Evolutionary conservation across 768 basidiomycete genomes (phyloP).

Genomic region (Tricholoma hemisulphureum): DNA sequence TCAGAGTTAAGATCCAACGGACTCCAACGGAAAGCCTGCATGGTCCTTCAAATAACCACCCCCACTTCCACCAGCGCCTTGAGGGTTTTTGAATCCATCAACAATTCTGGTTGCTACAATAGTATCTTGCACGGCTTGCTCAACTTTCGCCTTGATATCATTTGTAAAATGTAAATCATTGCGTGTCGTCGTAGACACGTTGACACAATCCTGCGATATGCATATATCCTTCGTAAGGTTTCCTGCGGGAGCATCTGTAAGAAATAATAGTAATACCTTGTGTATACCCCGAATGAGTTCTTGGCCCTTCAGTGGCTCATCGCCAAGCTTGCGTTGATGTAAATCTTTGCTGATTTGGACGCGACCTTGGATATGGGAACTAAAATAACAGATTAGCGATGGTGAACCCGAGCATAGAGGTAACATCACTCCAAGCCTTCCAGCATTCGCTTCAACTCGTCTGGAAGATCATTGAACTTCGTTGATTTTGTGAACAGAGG

Average conservation of each 20-base stretch:
- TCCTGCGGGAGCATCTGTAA: neutral
- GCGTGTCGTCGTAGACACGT: slow-evolving; percentile 59
- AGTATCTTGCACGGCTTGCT: slow-evolving; percentile 77
- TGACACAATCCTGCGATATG: slow-evolving; percentile 57
- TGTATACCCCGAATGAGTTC: slow-evolving; percentile 65
- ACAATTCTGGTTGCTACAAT: slow-evolving; percentile 75
- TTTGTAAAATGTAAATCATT: slow-evolving; percentile 64
- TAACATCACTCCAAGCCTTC: slow-evolving; percentile 68
- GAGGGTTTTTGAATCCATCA: slow-evolving; percentile 75
- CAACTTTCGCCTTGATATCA: slow-evolving; percentile 72
- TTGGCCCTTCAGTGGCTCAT: slow-evolving; percentile 71
- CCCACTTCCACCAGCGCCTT: slow-evolving; percentile 42
- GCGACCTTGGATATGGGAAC: slow-evolving; percentile 71
- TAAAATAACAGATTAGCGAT: slow-evolving; percentile 24
- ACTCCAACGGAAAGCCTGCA: slow-evolving; percentile 83
- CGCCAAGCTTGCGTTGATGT: slow-evolving; percentile 71
- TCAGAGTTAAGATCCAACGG: slow-evolving; percentile 22
- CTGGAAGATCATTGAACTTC: slow-evolving; percentile 82
- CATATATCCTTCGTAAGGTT: neutral
- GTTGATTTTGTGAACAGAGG: slow-evolving; percentile 55
- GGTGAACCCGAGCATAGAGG: neutral
- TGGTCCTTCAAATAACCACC: slow-evolving; percentile 72
- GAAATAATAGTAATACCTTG: slow-evolving; percentile 47
- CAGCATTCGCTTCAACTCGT: slow-evolving; percentile 59
- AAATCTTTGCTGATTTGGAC: slow-evolving; percentile 79